A percentile compares a stretch with the other conserved stretches of the same genome.
These are phyloP conservation scores for Tillandsia leiboldiana DNA, from an alignment of 176 grass and related monocot species.

Conservation along the genomic window DNA sequence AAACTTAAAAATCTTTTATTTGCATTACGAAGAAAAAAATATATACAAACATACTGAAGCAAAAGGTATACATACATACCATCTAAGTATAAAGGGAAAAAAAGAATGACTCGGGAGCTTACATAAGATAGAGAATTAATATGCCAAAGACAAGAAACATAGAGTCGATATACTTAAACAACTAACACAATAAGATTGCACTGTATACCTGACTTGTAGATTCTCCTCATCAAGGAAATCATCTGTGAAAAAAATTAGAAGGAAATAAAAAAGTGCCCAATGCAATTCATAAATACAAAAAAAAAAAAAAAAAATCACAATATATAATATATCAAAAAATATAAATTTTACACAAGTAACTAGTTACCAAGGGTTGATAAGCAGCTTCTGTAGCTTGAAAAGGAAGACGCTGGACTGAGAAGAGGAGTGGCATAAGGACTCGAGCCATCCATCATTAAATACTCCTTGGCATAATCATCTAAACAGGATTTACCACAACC, in stretches of 20 bases:
- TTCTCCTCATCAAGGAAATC: constrained; percentile 8
- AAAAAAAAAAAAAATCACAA: constrained; percentile 1
- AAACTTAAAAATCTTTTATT: too few species aligned
- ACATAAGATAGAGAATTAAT: neutral
- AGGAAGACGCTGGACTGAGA: constrained; percentile 50
- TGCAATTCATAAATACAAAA: constrained; percentile 10
- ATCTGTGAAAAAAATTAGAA: constrained; percentile 12
- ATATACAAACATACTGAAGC: too few species aligned
- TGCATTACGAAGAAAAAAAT: too few species aligned
- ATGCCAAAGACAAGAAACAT: neutral
- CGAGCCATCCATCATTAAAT: constrained; percentile 14
- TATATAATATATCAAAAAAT: neutral
- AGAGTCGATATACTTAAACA: neutral
- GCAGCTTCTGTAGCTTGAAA: constrained; percentile 54
- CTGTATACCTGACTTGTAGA: neutral
- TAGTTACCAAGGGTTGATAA: constrained; percentile 57
- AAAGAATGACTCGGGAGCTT: too few species aligned
- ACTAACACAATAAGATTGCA: neutral
- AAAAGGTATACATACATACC: too few species aligned
- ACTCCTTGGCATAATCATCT: neutral
- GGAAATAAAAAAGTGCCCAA: constrained; percentile 13
- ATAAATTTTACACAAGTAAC: too few species aligned
- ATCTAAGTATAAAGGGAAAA: too few species aligned
- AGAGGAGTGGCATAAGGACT: constrained; percentile 48
- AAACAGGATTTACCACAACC: too few species aligned